Conservation (phyloP, 2,329 filamentous ascomycete species). For the Penicillium sp. region DNA sequence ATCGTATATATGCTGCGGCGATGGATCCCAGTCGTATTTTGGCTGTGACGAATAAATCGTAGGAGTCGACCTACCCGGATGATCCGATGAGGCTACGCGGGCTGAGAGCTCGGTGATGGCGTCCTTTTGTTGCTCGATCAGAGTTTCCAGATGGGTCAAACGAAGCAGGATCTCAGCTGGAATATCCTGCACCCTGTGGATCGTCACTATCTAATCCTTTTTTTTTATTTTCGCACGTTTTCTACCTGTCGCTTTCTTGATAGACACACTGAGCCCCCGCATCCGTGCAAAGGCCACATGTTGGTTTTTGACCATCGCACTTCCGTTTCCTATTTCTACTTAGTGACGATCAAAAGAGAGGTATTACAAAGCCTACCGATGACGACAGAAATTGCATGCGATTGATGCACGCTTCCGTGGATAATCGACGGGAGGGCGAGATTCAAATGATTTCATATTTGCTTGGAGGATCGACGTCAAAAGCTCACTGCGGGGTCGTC, state of each 20-base stretch:
- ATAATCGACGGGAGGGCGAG: constrained; percentile 9
- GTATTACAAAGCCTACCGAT: constrained; percentile 10
- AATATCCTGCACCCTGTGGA: constrained; percentile 10
- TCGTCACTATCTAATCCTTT: not conserved
- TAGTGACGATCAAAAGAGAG: not conserved
- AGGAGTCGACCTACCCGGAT: not conserved
- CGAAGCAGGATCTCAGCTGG: constrained; percentile 16
- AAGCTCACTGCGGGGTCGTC: constrained; percentile 6
- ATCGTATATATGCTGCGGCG: not conserved
- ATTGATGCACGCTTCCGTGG: constrained; percentile 19
- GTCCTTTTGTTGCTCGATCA: constrained; percentile 18
- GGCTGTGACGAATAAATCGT: not conserved
- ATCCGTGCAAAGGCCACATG: constrained; percentile 16
- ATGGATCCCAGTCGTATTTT: constrained; percentile 6
- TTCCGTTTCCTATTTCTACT: constrained; percentile 15
- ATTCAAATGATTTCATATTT: constrained; percentile 9
- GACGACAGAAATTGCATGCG: constrained; percentile 20
- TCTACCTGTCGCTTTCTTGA: constrained; percentile 19
- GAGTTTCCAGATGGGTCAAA: constrained; percentile 14
- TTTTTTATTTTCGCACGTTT: not conserved
- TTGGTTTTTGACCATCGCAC: constrained; percentile 18
- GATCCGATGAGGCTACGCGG: constrained; percentile 2
- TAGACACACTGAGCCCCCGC: constrained; percentile 20
- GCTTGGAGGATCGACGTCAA: constrained; percentile 4
- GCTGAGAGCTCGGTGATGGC: constrained; percentile 12